Evolutionary conservation across 2,329 filamentous ascomycete genomes (phyloP), one percentile per base, ranked within the genome.

Genomic region (Penicillium hesseltinei): DNA sequence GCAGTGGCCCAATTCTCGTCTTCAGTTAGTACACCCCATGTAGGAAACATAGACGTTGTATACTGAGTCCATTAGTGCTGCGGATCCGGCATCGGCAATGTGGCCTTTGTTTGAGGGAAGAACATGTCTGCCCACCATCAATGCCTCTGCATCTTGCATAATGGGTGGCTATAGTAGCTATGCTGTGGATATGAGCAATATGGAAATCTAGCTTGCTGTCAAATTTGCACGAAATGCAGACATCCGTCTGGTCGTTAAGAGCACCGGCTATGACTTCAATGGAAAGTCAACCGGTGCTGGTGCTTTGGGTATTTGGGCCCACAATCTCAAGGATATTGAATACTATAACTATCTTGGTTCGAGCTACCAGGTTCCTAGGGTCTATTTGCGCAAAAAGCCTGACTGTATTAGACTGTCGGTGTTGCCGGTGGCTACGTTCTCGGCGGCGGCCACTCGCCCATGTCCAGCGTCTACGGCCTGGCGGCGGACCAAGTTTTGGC

Each of bases 371-470:
- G 83, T 83, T 5, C 73, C 74, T 4, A 23, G 23, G 3, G 23
- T 23, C 23, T 23, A 21, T 52, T 2, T 3, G 9, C 52, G 4
- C 11, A 0, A 5, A 19, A 21, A 35, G 11, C 44, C 45, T 27
- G 27, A 55, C 27, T 23, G 40, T 42, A n/a, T 10, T 44, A 61
- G 17, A 82, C 81, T 0, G 84, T 88, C 6, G 84, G 84, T 9
- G 65, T 84, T 11, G 80, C 81, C 0, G 85, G 85, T 31, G 85
- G 85, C 0, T 88, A 82, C 62, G 79, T 78, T 3, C 82, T 84
- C 62, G 84, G 84, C 5, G 85, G 84, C 15, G 85, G 86, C 0
- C 83, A 86, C 65, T 80, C 78, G 0, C 74, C 80, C 1, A 73
- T 88, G 5, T 79, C 75, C 42, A 80, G 80, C 2, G 71, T 69